phyloP scores from a whole-genome alignment of 2,329 filamentous ascomycete species.

The Phialophora verrucosa region DNA sequence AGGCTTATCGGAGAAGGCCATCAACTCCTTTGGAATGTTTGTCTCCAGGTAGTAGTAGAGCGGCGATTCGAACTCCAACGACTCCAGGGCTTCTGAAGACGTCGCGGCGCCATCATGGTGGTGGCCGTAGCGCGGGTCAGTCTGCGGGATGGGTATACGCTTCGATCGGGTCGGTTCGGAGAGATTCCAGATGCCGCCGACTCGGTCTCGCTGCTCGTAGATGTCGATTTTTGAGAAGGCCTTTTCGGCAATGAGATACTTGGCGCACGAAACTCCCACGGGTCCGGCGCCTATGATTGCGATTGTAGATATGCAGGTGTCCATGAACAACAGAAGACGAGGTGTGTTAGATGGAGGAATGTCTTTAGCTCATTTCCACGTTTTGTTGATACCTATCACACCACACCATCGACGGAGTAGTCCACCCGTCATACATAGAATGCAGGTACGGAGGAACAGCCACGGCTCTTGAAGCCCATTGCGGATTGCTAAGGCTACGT shows the following conservation, averaged over 20 bases:
- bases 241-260: slow-evolving; percentile 76
- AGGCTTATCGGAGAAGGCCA: slow-evolving; percentile 75
- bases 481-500: neutral
- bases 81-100: slow-evolving; percentile 26
- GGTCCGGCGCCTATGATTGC: slow-evolving; percentile 38
- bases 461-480: neutral
- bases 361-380: no score
- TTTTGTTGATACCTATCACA: no score
- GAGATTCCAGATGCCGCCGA: slow-evolving; percentile 86
- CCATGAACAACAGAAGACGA: neutral
- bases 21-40: slow-evolving; percentile 81
- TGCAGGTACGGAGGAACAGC: neutral
- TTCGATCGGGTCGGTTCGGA: slow-evolving; percentile 50
- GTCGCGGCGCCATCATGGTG: slow-evolving; percentile 32
- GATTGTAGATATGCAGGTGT: slow-evolving; percentile 18
- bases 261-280: slow-evolving; percentile 71
- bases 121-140: slow-evolving; percentile 65
- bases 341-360: neutral
- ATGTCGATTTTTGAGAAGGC: slow-evolving; percentile 73
- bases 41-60: slow-evolving; percentile 84
- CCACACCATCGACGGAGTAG: neutral
- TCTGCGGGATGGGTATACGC: slow-evolving; percentile 69
- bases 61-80: slow-evolving; percentile 75
- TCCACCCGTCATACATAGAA: neutral
- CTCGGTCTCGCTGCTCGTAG: slow-evolving; percentile 78